Evolutionary conservation across 2,329 filamentous ascomycete species (phyloP), one percentile per base, ranked within the genome.

Genomic region (Tolypocladium endophyticum): DNA sequence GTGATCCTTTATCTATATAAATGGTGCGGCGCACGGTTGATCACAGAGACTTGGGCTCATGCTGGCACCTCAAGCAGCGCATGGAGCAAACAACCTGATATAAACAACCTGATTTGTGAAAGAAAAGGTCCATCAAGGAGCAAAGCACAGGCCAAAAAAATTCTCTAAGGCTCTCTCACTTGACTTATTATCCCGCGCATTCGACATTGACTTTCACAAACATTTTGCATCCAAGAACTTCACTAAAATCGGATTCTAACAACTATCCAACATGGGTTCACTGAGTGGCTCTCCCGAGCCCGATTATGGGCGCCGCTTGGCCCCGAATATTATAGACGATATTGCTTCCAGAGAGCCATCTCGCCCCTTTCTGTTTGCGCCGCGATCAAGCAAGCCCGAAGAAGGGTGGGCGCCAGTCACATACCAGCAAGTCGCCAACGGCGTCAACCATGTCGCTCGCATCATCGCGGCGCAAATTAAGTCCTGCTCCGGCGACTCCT

Each of bases 341-440:
- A 59, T 67, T 35, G 67, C 68, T 0, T 35, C 50, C 6, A 57
- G 58, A 1, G 65, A 70, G 2, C 69, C 68, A 1, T 36, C 56
- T 7, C 77, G 75, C 39, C 54, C 74, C 8, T 71, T 73, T 5
- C 73, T 76, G 61, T 78, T 76, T 60, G 55, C 74, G 14, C 56
- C 72, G 6, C 74, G 65, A 52, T 64, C 66, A 1, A 64, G 58
- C 28, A 62, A 63, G 3, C 60, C 64, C 3, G 59, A 60, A 23
- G 63, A 70, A 18, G 72, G 70, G 0, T 74, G 70, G 58, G 62
- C 61, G 16, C 64, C 70, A 11, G 61, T 74, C 20, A 67, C 64
- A 3, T 69, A 67, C 28, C 58, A 58, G 4, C 61, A 63, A 4
- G 60, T 73, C 33, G 64, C 69, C n/a, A 62, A 65, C 33, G 72